These are phyloP conservation scores for Zygosaccharomyces bisporus DNA, from an alignment of 805 yeast genomes.

Conservation along the genomic window DNA sequence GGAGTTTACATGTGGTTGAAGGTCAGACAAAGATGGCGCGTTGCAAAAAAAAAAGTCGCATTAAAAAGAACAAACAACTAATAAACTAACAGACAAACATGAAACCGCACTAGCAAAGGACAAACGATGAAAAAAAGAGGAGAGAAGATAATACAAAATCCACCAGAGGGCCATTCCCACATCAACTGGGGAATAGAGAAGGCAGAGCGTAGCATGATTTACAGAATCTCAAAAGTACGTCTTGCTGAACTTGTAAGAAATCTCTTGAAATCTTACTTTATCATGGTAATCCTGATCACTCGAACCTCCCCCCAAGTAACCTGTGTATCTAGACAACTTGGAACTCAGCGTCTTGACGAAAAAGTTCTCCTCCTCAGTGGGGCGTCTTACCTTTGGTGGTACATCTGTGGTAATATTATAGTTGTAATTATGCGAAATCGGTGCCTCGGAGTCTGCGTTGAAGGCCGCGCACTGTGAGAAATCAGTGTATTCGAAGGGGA, in stretches of 20 bases:
- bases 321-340: constrained; percentile 26
- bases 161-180: not conserved
- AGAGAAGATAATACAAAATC: not conserved
- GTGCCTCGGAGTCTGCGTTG: constrained; percentile 1
- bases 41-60: no score
- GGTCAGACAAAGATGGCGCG: not conserved
- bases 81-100: not conserved
- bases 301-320: constrained; percentile 21
- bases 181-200: not conserved
- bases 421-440: not conserved
- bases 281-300: constrained; percentile 31
- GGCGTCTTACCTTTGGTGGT: not conserved
- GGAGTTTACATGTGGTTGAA: not conserved
- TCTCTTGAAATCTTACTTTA: constrained; percentile 35
- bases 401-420: constrained; percentile 1
- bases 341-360: constrained; percentile 18
- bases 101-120: not conserved
- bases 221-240: constrained; percentile 24
- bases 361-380: constrained; percentile 12
- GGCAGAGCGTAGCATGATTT: not conserved
- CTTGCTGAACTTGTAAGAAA: constrained; percentile 33
- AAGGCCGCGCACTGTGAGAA: not conserved
- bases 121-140: not conserved
- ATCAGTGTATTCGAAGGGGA: constrained; percentile 5
- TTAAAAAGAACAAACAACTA: not conserved